Base-by-base conservation (phyloP, 2,329 filamentous ascomycete genomes). In the Alternaria solani region DNA sequence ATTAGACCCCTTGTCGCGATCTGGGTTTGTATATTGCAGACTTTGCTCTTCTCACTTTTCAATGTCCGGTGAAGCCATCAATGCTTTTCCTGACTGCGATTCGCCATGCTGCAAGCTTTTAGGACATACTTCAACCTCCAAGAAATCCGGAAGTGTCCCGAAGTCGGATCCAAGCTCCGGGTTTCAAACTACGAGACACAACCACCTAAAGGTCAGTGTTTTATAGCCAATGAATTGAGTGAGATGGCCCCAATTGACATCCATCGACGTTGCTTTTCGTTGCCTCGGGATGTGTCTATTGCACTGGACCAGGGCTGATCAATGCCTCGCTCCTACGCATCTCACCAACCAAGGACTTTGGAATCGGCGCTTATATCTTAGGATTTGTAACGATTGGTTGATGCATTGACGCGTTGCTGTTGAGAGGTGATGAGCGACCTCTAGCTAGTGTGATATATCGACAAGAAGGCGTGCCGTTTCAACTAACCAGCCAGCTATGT, bases 291-390 rank as follows among this genome's bases (percentile, higher is more conserved):
- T 76, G 84, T 55, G 72, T 84, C 39, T 85, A 85, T 64, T 80
- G 77, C 26, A 84, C 78, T 66, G 83, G 82, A 30, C 72, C 85
- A 4, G 81, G 79, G 39, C 80, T 83, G 74, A 83, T 83, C n/a
- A 86, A 85, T 64, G 55, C 85, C 14, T 81, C 80, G 51, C 75
- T 86, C 23, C 67, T 86, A 44, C 71, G 83, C 66, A 84, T 86
- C 63, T 86, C 86, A 69, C 81, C 75, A 20, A 73, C 81, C 5
- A 74, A 75, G 0, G 78, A 77, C 58, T 82, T 85, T 61, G 80
- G 80, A 65, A 79, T 74, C 59, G 78, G 78, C 67, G 77, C 78
- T 1, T 80, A 78, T 65, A 67, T 73, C 3, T 75, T 85, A 5
- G 81, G 78, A 8, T 60, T 65, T 16, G 80, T 86, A 7, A 78